phyloP scores from a whole-genome alignment of 805 yeast species.

The Candida nitratophila region DNA sequence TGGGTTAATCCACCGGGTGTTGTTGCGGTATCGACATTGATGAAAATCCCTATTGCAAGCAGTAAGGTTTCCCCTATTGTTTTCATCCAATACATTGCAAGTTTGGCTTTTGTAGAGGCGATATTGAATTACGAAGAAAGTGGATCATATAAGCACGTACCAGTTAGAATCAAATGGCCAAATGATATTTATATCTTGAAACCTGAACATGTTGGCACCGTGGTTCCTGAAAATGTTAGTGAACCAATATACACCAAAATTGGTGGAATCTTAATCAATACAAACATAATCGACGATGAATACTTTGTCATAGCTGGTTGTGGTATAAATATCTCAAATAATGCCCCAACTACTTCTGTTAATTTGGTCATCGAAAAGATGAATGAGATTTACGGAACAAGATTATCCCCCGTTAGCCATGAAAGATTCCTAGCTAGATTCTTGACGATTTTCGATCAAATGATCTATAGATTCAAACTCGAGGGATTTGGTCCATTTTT shows the following conservation, averaged over 20 bases:
- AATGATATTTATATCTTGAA: slow-evolving; percentile 78
- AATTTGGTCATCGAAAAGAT: slow-evolving; percentile 59
- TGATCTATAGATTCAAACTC: slow-evolving; percentile 49
- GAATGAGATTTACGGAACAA: slow-evolving; percentile 41
- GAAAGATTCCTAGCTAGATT: slow-evolving; percentile 61
- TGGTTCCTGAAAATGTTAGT: slow-evolving; percentile 17
- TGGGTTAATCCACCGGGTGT: slow-evolving; percentile 97
- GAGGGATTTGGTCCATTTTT: slow-evolving; percentile 67
- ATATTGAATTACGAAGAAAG: slow-evolving; percentile 44
- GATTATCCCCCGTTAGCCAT: slow-evolving; percentile 30
- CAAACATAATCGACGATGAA: slow-evolving; percentile 52
- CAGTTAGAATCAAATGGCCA: slow-evolving; percentile 91
- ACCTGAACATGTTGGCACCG: slow-evolving; percentile 46
- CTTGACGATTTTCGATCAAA: slow-evolving; percentile 56
- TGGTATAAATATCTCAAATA: slow-evolving; percentile 77
- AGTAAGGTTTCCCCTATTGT: slow-evolving; percentile 51
- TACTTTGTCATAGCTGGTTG: slow-evolving; percentile 75
- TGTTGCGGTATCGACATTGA: slow-evolving; percentile 68
- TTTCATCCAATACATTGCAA: slow-evolving; percentile 78
- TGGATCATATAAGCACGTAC: slow-evolving; percentile 64
- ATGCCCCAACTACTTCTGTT: slow-evolving; percentile 89
- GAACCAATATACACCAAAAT: slow-evolving; percentile 70
- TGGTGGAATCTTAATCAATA: slow-evolving; percentile 79
- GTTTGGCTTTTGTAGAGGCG: slow-evolving; percentile 79
- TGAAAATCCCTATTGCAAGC: slow-evolving; percentile 46